Conservation (phyloP, 2,329 filamentous ascomycete species). For the Bipolaris zeicola region DNA sequence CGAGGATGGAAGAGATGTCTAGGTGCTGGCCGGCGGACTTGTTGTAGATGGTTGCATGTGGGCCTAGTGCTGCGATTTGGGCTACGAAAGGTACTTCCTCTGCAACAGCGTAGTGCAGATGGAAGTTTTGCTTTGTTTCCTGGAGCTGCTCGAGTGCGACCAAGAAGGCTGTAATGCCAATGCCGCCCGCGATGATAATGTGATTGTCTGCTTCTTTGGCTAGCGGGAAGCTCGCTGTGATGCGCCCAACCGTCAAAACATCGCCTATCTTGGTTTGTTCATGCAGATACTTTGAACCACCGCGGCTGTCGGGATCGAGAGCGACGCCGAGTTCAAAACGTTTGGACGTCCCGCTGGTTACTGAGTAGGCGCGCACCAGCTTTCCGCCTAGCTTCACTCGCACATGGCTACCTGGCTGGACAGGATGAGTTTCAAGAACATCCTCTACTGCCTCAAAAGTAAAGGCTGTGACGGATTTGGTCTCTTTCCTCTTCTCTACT, state of each 20-base stretch:
- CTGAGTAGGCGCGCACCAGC: constrained; percentile 64
- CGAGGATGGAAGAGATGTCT: constrained; percentile 57
- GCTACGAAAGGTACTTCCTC: constrained; percentile 62
- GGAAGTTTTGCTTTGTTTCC: constrained; percentile 47
- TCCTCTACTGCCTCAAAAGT: constrained; percentile 56
- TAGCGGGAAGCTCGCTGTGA: constrained; percentile 58
- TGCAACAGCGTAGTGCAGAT: constrained; percentile 64
- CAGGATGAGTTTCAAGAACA: constrained; percentile 37
- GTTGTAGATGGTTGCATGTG: constrained; percentile 60
- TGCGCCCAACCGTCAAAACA: constrained; percentile 57
- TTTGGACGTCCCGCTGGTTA: constrained; percentile 59
- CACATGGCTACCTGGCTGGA: constrained; percentile 60
- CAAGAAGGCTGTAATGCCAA: constrained; percentile 70
- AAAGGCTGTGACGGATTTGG: constrained; percentile 58
- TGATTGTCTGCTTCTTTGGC: constrained; percentile 60
- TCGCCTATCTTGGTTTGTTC: constrained; percentile 55
- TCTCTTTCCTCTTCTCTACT: constrained; percentile 58
- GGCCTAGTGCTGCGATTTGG: constrained; percentile 52
- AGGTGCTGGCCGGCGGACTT: constrained; percentile 58
- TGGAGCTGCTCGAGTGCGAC: constrained; percentile 51
- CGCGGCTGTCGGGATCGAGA: constrained; percentile 60
- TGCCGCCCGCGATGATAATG: constrained; percentile 67
- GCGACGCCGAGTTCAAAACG: constrained; percentile 65
- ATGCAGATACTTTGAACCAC: constrained; percentile 67
- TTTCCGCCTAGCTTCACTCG: constrained; percentile 63